phyloP scores from a whole-genome alignment of 768 basidiomycete genomes.

The Hygrophoropsis aurantiaca region DNA sequence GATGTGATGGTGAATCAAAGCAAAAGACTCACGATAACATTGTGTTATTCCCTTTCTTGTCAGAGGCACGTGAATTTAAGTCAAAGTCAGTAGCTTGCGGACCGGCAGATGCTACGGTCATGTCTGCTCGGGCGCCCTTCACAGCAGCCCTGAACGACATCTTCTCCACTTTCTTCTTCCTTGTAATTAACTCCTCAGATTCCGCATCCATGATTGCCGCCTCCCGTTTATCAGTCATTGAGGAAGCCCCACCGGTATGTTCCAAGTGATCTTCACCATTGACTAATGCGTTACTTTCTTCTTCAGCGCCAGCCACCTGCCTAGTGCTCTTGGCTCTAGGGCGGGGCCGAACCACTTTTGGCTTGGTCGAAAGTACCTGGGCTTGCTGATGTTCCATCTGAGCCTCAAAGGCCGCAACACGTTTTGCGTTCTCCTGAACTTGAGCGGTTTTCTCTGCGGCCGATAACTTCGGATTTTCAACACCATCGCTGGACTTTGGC shows the following conservation, averaged over 20 bases:
- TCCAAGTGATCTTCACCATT: background rate
- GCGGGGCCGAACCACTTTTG: background rate
- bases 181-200: background rate
- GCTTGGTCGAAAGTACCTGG: background rate
- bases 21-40: background rate
- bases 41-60: too few species aligned
- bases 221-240: too few species aligned
- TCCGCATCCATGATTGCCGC: background rate
- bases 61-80: too few species aligned
- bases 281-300: background rate
- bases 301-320: background rate
- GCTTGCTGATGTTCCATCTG: background rate
- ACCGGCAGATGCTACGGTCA: too few species aligned
- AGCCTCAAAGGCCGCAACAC: background rate
- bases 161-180: background rate
- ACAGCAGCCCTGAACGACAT: background rate
- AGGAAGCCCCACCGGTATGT: background rate
- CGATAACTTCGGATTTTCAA: too few species aligned
- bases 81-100: too few species aligned
- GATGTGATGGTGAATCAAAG: background rate
- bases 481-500: too few species aligned
- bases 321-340: background rate
- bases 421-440: too few species aligned
- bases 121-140: background rate
- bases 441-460: too few species aligned